Conservation (phyloP, 2,329 filamentous ascomycete genomes). For the Aspergillus eucalypticola region DNA sequence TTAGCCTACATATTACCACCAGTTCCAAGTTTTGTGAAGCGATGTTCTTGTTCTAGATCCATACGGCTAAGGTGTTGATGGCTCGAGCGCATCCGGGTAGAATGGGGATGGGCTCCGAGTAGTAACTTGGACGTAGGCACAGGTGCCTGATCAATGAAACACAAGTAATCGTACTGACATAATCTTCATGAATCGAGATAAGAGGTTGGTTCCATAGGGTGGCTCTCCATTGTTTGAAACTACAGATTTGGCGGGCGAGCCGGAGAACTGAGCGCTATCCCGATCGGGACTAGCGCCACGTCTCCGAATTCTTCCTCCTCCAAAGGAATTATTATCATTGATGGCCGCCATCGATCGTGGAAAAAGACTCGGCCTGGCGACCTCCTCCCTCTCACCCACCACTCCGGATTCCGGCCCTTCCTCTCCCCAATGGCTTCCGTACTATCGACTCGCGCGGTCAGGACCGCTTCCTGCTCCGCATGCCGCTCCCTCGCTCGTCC, state of each 20-base stretch:
- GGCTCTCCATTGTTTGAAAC: too few relatives aligned
- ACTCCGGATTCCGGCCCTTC: slow-evolving; percentile 15
- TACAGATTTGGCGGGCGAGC: not conserved
- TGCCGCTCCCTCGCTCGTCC: slow-evolving; percentile 29
- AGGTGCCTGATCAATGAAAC: too few relatives aligned
- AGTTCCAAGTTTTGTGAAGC: not conserved
- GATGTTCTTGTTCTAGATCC: not conserved
- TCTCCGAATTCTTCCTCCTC: slow-evolving; percentile 30
- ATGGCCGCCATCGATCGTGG: slow-evolving; percentile 15
- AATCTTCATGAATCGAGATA: too few relatives aligned
- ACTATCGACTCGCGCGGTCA: slow-evolving; percentile 44
- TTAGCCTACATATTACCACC: not conserved
- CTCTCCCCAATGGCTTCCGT: slow-evolving; percentile 50
- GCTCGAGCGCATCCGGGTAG: not conserved
- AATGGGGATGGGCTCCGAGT: not conserved
- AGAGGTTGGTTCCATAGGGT: too few relatives aligned
- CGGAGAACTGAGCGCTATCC: slow-evolving; percentile 16
- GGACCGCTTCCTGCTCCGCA: slow-evolving; percentile 34
- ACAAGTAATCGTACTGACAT: too few relatives aligned
- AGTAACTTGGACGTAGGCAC: too few relatives aligned
- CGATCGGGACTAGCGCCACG: slow-evolving; percentile 23
- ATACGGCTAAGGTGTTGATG: not conserved
- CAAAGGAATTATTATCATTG: slow-evolving; percentile 16
- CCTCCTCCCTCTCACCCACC: slow-evolving; percentile 20
- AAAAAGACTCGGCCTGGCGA: slow-evolving; percentile 18